Evolutionary conservation across 352 stramenopile genomes (phyloP), one percentile per base, ranked within the genome.

Genomic region (Phytophthora lateralis): DNA sequence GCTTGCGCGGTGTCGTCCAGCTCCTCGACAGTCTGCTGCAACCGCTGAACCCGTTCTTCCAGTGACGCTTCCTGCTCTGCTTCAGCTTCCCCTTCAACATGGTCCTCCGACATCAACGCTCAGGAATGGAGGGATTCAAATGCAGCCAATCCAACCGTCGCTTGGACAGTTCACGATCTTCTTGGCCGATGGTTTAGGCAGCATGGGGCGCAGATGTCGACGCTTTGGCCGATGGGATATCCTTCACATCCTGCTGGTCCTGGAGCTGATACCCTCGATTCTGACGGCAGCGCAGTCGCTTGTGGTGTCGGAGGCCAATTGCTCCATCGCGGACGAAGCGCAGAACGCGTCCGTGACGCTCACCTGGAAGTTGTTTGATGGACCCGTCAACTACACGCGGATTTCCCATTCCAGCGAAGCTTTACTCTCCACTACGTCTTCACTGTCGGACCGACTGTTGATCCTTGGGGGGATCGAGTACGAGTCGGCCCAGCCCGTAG

Each of bases 381-480:
- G 80, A 14, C 53, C 35, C 35, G 75, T 69, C 10, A 69, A 64
- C 5, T 86, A 76, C 63, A 88, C 78, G 54, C 61, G 80, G 26
- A 72, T 90, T 43, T 77, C 74, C 4, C 80, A 89, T 55, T 73
- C 65, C 14, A 69, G 62, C 20, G 69, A 80, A 30, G 69, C 60
- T 11, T 52, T 87, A 1, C 9, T 52, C 1, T 43, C 53, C 5
- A 34, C 48, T 7, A 38, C 17, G 18, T 49, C 60, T 1, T 45
- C 59, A 2, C 27, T 60, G 3, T 55, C 71, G 0, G 58, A 63
- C 20, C 73, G 76, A 0, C 34, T 91, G 30, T 39, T 88, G 26
- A 66, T 87, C n/a, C 69, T 90, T 24, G 82, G 82, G 7, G 82
- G 80, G 30, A 87, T 90, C 39, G 80, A 78, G 54, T 90, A 85